phyloP scores from a whole-genome alignment of 768 basidiomycete genomes.

The Hysterangium stoloniferum region DNA sequence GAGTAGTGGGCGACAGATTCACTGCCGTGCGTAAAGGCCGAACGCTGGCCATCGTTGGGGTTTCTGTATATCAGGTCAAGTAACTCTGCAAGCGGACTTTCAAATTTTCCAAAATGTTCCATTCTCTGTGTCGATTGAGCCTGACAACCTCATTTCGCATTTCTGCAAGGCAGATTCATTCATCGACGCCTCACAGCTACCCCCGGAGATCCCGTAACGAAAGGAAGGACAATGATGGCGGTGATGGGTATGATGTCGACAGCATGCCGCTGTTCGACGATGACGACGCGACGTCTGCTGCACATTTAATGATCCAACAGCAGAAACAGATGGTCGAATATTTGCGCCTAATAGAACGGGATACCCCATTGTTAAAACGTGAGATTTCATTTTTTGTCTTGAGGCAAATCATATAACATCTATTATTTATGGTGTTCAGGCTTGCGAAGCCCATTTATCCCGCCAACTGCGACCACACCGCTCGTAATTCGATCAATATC shows the following conservation, averaged over 20 bases:
- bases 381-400: conserved; percentile 17
- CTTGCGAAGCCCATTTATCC: conserved; percentile 72
- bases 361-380: conserved; percentile 85
- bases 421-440: conserved; percentile 42
- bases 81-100: conserved; percentile 1
- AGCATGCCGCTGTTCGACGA: conserved; percentile 21
- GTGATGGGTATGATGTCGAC: conserved; percentile 17
- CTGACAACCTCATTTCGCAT: neutral
- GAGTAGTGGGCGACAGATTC: conserved; percentile 74
- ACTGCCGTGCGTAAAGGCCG: conserved; percentile 44
- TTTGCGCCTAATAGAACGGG: conserved; percentile 79
- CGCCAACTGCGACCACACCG: conserved; percentile 50
- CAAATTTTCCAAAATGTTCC: conserved; percentile 2
- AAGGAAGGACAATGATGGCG: neutral
- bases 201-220: neutral
- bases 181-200: neutral
- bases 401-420: neutral
- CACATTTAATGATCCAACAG: conserved; percentile 66
- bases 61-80: neutral
- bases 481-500: conserved; percentile 67
- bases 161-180: neutral
- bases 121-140: neutral
- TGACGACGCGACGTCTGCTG: conserved; percentile 61
- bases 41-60: conserved; percentile 9
- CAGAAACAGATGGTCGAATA: conserved; percentile 71